Evolutionary conservation across 2,329 filamentous ascomycete species (phyloP), one percentile per base, ranked within the genome.

Genomic region (Aspergillus fischeri): DNA sequence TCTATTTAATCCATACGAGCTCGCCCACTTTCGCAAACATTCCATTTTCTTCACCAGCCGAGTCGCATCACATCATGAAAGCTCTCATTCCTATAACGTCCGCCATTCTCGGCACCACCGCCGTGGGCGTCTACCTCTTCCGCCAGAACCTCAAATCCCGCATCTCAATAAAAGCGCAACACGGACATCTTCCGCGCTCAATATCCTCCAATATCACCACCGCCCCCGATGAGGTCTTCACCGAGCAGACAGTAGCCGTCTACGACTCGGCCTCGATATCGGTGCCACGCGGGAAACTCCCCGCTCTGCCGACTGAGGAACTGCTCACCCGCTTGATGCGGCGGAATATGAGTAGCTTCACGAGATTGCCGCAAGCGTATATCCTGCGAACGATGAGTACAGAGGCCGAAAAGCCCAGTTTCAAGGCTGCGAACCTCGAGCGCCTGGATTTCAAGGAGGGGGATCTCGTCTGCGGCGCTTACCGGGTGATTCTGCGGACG

Each of bases 21-120:
- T 21, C n/a, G 14, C 8, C 41, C 20, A 44, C n/a, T 21, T 10
- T 21, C 17, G n/a, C n/a, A 21, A 44, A 44, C 11, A 11, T 21
- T 11, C 20, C 7, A n/a, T 44, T 44, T 8, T 11, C 41, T 11
- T 21, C 41, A 20, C n/a, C n/a, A 44, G 3, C 17, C 21, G 21
- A 44, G n/a, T 44, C n/a, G n/a, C 41, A 21, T 21, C 41, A 0
- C 41, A 44, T 2, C n/a, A 44, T 44, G 41, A 44, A 44, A 44
- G n/a, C 41, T 7, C 8, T 44, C 41, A 9, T 44, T 3, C 41
- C 41, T 6, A 20, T 67, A 7, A 64, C 57, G 1, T 63, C 57
- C 3, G 59, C 69, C 53, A 75, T 70, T 5, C 77, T 74, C 54
- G 75, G 71, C 20, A 78, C 59, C 1, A 78, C 67, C 58, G 57